Evolutionary conservation across 1,284 basidiomycete genomes (phyloP).

Genomic region (Schizophyllum amplum): DNA sequence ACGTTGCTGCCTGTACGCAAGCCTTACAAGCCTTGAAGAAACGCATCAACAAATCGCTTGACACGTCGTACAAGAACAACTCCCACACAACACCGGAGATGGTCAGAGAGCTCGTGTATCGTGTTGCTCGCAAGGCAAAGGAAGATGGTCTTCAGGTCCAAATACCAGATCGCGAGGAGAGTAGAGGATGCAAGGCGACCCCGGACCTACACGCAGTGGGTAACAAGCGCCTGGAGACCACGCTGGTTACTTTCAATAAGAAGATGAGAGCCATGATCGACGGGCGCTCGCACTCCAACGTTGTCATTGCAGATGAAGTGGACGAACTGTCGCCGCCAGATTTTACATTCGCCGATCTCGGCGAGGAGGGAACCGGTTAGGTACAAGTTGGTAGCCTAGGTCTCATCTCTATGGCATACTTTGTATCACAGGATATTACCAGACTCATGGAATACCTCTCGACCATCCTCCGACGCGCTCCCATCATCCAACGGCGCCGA

Average conservation of each 20-base stretch:
- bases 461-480: neutral
- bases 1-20: conserved; percentile 19
- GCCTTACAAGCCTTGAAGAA: conserved; percentile 18
- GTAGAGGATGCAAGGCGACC: neutral
- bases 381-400: neutral
- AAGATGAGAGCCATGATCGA: conserved; percentile 11
- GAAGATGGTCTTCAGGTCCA: conserved; percentile 8
- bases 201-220: conserved; percentile 10
- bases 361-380: neutral
- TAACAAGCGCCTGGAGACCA: conserved; percentile 13
- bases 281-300: conserved; percentile 3
- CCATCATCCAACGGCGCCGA: neutral
- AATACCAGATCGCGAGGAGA: neutral
- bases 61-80: conserved; percentile 15
- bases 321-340: conserved; percentile 8
- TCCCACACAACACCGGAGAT: conserved; percentile 17
- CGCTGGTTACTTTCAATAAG: conserved; percentile 18
- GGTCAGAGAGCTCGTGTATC: conserved; percentile 8
- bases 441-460: neutral
- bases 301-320: conserved; percentile 4
- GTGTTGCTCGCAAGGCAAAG: conserved; percentile 13
- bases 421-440: neutral
- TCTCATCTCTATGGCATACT: neutral
- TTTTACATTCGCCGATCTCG: neutral
- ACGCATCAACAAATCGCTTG: conserved; percentile 12